Evolutionary conservation across 1,284 basidiomycete genomes (phyloP).

Genomic region (Microbotryum violaceum): DNA sequence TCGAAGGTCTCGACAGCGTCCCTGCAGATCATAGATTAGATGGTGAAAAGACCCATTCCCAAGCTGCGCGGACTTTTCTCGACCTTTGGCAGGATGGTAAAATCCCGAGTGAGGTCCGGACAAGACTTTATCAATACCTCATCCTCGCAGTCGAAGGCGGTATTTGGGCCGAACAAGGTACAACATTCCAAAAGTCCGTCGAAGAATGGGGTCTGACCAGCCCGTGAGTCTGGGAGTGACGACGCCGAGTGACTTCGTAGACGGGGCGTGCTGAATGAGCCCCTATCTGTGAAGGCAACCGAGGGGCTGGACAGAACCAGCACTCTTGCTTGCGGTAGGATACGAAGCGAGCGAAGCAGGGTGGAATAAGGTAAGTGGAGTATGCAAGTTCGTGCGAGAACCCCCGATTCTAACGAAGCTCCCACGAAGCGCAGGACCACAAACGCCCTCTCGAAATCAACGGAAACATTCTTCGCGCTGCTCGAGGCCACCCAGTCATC

Average conservation of each 20-base stretch:
- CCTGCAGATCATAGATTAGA: too few species aligned
- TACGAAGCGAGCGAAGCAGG: conserved; percentile 29
- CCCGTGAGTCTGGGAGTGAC: neutral
- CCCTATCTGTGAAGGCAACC: neutral
- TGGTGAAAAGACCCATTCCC: neutral
- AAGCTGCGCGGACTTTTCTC: neutral
- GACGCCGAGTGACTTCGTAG: neutral
- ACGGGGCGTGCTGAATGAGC: neutral
- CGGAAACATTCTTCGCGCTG: conserved; percentile 32
- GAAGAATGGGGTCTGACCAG: conserved; percentile 16
- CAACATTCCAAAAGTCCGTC: conserved; percentile 25
- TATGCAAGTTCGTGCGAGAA: too few species aligned
- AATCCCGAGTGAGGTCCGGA: conserved; percentile 20
- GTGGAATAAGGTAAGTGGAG: conserved; percentile 21
- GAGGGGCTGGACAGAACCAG: conserved; percentile 2
- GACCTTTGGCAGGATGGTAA: conserved; percentile 12
- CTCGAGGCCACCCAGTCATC: conserved; percentile 31
- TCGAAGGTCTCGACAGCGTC: neutral
- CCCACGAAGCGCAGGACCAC: conserved; percentile 10
- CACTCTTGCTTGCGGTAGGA: conserved; percentile 32
- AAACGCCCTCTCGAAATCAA: conserved; percentile 32
- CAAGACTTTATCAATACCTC: conserved; percentile 33
- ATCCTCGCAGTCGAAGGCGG: conserved; percentile 32
- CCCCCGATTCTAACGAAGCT: neutral
- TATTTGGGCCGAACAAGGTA: conserved; percentile 32